phyloP scores from a whole-genome alignment of 768 basidiomycete species.

The Inosperma sp. region DNA sequence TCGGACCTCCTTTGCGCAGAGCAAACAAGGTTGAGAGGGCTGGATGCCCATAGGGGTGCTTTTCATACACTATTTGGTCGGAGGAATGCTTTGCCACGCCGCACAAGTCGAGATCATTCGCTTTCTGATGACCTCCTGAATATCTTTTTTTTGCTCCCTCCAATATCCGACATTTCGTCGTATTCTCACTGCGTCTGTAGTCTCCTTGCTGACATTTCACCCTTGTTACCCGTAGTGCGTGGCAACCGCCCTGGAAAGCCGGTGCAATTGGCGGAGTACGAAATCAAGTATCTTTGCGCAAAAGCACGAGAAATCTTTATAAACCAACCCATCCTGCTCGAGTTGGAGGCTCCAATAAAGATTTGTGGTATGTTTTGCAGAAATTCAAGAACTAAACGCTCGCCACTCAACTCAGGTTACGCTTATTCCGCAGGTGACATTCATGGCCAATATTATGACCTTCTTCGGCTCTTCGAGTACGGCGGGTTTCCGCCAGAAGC shows the following conservation, averaged over 20 bases:
- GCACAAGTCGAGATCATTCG: constrained; percentile 2
- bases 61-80: constrained; percentile 8
- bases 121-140: not conserved
- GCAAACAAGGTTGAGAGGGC: not conserved
- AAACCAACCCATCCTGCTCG: constrained; percentile 95
- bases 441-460: constrained; percentile 99
- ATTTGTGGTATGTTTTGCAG: constrained; percentile 83
- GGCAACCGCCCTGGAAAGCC: constrained; percentile 98
- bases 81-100: not conserved
- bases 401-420: too few relatives aligned
- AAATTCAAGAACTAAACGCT: too few relatives aligned
- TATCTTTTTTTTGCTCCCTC: not conserved
- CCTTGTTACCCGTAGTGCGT: constrained; percentile 52
- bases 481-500: constrained; percentile 99
- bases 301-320: constrained; percentile 99
- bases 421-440: constrained; percentile 70
- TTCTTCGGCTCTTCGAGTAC: constrained; percentile 96
- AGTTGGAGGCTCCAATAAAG: constrained; percentile 99
- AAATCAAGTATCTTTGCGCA: constrained; percentile 99
- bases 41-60: not conserved
- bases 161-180: not conserved
- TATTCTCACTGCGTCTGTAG: not conserved
- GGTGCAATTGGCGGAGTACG: constrained; percentile 96
- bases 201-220: constrained; percentile 21
- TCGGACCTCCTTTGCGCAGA: not conserved